These are phyloP conservation scores for Viola pubescens DNA, from an alignment of 441 rosid genomes.

Conservation along the genomic window DNA sequence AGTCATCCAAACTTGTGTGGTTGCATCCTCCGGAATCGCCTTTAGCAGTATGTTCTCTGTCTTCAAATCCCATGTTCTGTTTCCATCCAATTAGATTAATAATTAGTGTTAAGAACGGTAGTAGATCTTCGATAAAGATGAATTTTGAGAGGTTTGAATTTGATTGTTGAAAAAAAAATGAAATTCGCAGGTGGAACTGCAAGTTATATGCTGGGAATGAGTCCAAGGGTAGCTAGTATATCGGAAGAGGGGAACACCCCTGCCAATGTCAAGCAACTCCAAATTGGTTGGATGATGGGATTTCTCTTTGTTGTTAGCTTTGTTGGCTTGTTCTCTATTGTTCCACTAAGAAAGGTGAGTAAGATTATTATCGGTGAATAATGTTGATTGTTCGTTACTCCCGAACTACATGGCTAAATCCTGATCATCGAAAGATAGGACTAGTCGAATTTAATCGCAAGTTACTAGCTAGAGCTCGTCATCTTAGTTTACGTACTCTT, in stretches of 20 bases:
- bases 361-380: neutral
- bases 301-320: constrained; percentile 87
- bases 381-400: neutral
- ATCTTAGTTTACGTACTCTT: neutral
- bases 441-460: neutral
- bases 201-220: too few species aligned
- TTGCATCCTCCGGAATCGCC: constrained; percentile 6
- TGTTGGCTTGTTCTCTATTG: constrained; percentile 83
- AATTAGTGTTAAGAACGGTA: too few species aligned
- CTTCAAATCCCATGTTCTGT: too few species aligned
- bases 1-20: constrained; percentile 3
- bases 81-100: too few species aligned
- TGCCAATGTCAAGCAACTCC: constrained; percentile 43
- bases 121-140: too few species aligned
- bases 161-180: neutral
- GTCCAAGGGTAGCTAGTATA: too few species aligned
- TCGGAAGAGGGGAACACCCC: neutral
- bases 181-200: too few species aligned
- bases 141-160: too few species aligned
- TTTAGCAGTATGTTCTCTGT: neutral
- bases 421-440: too few species aligned
- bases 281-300: constrained; percentile 61
- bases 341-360: constrained; percentile 71
- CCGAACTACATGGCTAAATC: neutral
- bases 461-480: neutral